Evolutionary conservation across 2,329 filamentous ascomycete genomes (phyloP), one percentile per base, ranked within the genome.

Genomic region (Curvularia sp.): DNA sequence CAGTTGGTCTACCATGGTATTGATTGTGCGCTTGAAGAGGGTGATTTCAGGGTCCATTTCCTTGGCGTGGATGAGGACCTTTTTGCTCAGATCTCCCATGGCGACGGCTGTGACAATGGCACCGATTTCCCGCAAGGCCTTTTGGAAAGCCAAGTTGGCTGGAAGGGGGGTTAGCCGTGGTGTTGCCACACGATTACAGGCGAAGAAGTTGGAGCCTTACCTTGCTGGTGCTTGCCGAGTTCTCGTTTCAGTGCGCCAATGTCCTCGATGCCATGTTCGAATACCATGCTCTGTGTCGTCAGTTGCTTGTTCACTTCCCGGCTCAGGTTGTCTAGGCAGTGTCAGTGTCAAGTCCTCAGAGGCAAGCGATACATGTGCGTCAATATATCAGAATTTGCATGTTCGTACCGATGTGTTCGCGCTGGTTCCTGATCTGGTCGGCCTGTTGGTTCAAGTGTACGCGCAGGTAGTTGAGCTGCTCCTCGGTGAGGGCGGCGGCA

Each of bases 21-120:
- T 98, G 81, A 98, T 98, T 62, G 94, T 97, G 71, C 92, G 89
- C 81, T 98, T 98, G 83, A 98, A 98, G 9, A 92, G 93, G 28
- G 93, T 95, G 73, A 98, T 98, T 83, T 98, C 94, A 28, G 93
- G 93, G 83, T 98, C 94, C 89, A 97, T 95, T 81, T 98, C 94
- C 66, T 96, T 89, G 4, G 91, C 91, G 75, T 97, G 95, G 77
- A 98, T 96, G 72, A 94, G 88, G 63, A 97, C 94, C 80, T 97
- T 96, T 84, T 97, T 97, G 77, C 93, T 97, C 61, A 98, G 84
- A 75, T 98, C 94, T 79, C 94, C 94, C 71, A 92, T 92, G 57
- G 94, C 95, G 66, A 98, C 95, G 62, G 94, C 93, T 22, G 95
- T 97, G 71, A 98, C 92, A 69, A 99, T 98, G 75, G 94, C 95